Evolutionary conservation across 306 rosid species (phyloP).

Genomic region (Castanospermum australe): DNA sequence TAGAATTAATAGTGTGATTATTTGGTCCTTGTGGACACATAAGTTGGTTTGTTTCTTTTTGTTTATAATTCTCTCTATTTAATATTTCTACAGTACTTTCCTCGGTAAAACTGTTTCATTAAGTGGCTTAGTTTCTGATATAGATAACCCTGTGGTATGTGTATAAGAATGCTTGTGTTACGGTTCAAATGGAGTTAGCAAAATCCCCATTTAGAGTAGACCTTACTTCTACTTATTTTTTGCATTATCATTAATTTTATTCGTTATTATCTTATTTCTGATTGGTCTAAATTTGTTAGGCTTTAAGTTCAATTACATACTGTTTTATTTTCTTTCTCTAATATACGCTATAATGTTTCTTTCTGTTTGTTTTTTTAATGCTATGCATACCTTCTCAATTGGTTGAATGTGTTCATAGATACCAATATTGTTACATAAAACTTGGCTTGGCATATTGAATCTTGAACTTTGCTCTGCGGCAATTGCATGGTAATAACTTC

Average conservation of each 20-base stretch:
- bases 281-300: neutral
- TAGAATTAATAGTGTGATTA: neutral
- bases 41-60: too few species aligned
- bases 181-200: slow-evolving; percentile 5
- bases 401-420: neutral
- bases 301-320: neutral
- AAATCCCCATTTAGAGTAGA: slow-evolving; percentile 9
- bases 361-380: neutral
- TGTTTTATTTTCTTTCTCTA: neutral
- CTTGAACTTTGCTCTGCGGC: slow-evolving; percentile 2
- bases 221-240: neutral
- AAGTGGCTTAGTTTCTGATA: neutral
- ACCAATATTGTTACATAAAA: slow-evolving; percentile 1
- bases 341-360: neutral
- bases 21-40: neutral
- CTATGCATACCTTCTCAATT: neutral
- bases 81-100: neutral
- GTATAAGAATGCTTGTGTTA: neutral
- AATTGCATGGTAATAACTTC: neutral
- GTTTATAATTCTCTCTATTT: neutral
- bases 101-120: neutral
- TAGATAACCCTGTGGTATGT: neutral
- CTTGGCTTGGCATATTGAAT: neutral
- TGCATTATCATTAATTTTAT: neutral
- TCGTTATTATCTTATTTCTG: neutral